Evolutionary conservation across 2,329 filamentous ascomycete species (phyloP), one percentile per base, ranked within the genome.

Genomic region (Orbilia javanica): DNA sequence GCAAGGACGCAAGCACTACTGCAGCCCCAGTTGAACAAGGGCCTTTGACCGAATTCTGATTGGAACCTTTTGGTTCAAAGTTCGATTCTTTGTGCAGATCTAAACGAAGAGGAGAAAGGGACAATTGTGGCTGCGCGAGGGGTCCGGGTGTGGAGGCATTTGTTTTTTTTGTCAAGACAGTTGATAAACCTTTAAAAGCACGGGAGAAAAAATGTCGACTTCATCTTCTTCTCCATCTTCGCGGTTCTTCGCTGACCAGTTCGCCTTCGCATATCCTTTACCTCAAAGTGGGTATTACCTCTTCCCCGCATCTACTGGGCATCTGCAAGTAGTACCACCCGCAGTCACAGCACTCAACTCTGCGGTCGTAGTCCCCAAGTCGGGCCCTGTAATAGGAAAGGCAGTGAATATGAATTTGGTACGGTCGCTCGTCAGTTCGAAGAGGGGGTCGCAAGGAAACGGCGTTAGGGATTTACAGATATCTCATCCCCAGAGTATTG

Each of bases 401-500:
- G 66, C 31, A 25, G 53, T 52, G 36, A 67, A 65, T 34, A 77
- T 77, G 73, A 77, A 77, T 71, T 60, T 77, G 62, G 73, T 77
- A 27, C 73, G 73, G 73, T 77, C 73, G 66, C 66, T 77, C 42
- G 73, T 77, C 36, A 77, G 50, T 34, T 77, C 73, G 27, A 77
- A 77, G 73, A 77, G 66, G 55, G 31, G 60, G 29, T 71, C 66
- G 0, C 55, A 60, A 13, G 62, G 53, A 29, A 46, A 48, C 22
- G 42, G 66, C n/a, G 60, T 67, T 15, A 52, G 73, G 52, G 73
- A 77, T 62, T 31, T 77, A 52, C 73, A 71, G 29, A 77, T 77
- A 71, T 77, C 73, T 42, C 73, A 57, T 44, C 73, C 73, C 8
- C 73, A 67, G 29, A 67, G 52, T 63, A 50, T 71, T 46, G 48